phyloP scores from a whole-genome alignment of 441 rosid species.

The Manihot esculenta region DNA sequence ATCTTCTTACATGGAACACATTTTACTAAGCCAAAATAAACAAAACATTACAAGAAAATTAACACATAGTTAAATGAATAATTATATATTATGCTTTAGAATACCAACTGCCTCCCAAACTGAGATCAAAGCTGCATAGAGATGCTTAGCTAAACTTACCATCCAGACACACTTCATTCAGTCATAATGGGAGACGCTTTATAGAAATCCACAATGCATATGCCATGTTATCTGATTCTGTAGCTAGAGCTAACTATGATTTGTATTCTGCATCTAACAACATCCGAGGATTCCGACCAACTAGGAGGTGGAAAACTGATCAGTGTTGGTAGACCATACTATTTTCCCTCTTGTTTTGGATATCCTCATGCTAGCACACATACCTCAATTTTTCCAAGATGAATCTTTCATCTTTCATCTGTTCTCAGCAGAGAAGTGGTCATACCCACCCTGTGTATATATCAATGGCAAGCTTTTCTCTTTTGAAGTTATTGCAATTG shows the following conservation, averaged over 20 bases:
- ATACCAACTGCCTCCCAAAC: constrained; percentile 27
- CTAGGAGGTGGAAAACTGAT: constrained; percentile 37
- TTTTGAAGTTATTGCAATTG: no score
- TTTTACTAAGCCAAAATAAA: no score
- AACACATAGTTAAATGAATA: no score
- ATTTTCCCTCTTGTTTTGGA: no score
- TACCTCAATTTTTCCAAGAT: neutral
- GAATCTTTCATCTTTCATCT: neutral
- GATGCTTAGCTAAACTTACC: constrained; percentile 29
- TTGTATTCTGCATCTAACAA: no score
- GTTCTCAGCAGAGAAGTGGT: neutral
- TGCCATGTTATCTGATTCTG: constrained; percentile 32
- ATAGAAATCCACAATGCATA: constrained; percentile 32
- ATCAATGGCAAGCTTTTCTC: no score
- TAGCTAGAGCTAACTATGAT: constrained; percentile 33
- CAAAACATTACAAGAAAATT: no score
- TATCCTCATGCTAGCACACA: neutral
- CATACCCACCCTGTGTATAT: neutral
- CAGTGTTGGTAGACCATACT: constrained; percentile 25
- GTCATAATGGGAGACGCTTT: constrained; percentile 9
- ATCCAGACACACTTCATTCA: neutral
- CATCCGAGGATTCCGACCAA: neutral
- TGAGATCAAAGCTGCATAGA: constrained; percentile 36
- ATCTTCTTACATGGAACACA: no score
- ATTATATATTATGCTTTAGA: no score